Conservation (phyloP, 441 rosid species). For the Arabidopsis lyrata region DNA sequence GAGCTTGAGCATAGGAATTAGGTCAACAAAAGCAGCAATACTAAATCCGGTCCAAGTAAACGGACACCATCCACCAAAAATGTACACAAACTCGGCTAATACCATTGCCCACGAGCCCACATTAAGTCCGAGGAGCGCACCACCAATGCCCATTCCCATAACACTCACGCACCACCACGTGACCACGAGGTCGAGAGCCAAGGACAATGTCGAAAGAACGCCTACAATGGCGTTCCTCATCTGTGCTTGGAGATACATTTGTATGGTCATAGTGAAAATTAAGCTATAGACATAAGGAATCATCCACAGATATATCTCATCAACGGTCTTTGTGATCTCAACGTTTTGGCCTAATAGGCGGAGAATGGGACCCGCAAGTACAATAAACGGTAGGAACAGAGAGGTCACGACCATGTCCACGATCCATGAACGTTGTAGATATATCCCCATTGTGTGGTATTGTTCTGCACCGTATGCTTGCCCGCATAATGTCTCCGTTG, state of each 20-base stretch:
- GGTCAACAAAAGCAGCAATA: conserved; percentile 53
- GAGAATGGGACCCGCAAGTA: conserved; percentile 57
- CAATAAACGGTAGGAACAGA: conserved; percentile 56
- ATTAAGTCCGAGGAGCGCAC: conserved; percentile 65
- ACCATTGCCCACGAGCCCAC: conserved; percentile 53
- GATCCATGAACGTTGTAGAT: conserved; percentile 84
- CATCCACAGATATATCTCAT: conserved; percentile 63
- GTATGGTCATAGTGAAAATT: conserved; percentile 54
- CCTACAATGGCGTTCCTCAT: conserved; percentile 62
- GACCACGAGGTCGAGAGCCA: conserved; percentile 53
- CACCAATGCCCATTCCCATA: conserved; percentile 56
- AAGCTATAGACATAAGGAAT: conserved; percentile 54
- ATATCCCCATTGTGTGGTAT: conserved; percentile 78
- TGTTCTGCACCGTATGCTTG: conserved; percentile 88
- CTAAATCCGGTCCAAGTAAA: conserved; percentile 77
- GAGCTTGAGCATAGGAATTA: conserved; percentile 67
- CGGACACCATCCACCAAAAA: conserved; percentile 76
- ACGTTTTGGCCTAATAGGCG: conserved; percentile 56
- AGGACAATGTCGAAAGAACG: conserved; percentile 50
- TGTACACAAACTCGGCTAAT: conserved; percentile 60
- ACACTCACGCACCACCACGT: conserved; percentile 64
- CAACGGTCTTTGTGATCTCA: conserved; percentile 57
- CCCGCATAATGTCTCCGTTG: conserved; percentile 87
- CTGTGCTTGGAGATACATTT: conserved; percentile 74
- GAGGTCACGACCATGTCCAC: conserved; percentile 52